Evolutionary conservation across 345 rosid species (phyloP).

Genomic region (Gossypium stocksii): DNA sequence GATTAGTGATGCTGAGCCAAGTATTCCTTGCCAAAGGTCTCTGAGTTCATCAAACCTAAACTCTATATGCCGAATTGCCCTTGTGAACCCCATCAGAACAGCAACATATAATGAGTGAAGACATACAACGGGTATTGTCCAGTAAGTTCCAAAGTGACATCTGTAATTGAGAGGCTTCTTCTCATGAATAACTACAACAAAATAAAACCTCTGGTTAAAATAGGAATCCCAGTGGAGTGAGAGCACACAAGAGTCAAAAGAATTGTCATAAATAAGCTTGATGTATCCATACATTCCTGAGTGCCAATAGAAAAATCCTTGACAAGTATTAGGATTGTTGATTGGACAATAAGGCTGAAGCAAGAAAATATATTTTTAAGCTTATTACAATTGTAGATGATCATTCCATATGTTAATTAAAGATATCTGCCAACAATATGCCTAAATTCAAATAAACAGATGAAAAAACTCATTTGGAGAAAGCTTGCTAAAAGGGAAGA

Average conservation of each 20-base stretch:
- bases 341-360: neutral
- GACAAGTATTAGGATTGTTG: neutral
- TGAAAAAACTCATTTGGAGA: slow-evolving; percentile 5
- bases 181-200: slow-evolving; percentile 52
- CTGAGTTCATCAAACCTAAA: slow-evolving; percentile 82
- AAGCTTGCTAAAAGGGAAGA: neutral
- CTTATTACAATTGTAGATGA: neutral
- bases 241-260: neutral
- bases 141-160: slow-evolving; percentile 58
- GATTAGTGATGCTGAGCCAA: slow-evolving; percentile 57
- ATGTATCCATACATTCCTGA: neutral
- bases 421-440: neutral
- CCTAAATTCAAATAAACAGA: neutral
- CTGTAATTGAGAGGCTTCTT: slow-evolving; percentile 51
- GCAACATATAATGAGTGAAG: slow-evolving; percentile 57
- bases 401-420: neutral
- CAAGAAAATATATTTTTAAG: neutral
- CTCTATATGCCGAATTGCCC: slow-evolving; percentile 70
- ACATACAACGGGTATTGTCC: slow-evolving; percentile 56
- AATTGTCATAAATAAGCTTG: neutral
- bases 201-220: slow-evolving; percentile 26
- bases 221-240: slow-evolving; percentile 1
- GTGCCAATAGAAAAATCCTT: neutral
- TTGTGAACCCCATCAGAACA: slow-evolving; percentile 54
- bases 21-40: slow-evolving; percentile 84